phyloP scores from a whole-genome alignment of 2,329 filamentous ascomycete genomes.

The Rutstroemia sp. region DNA sequence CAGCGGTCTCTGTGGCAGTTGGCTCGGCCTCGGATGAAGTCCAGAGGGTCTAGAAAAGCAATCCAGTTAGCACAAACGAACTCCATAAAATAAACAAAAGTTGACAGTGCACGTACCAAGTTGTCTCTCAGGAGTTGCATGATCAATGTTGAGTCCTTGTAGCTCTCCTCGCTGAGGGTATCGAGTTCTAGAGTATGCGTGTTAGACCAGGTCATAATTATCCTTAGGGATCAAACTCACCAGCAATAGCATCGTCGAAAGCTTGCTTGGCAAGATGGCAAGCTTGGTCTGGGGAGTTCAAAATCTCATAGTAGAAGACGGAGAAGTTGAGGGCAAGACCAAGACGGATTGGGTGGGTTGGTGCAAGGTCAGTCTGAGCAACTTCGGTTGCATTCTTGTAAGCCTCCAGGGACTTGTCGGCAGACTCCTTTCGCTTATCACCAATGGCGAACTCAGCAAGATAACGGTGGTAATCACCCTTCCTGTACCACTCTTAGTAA shows the following conservation, averaged over 20 bases:
- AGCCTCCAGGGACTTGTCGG: constrained; percentile 82
- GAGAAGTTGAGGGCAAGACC: constrained; percentile 98
- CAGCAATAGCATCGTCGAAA: constrained; percentile 93
- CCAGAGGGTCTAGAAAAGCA: constrained; percentile 62
- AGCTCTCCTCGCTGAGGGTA: constrained; percentile 94
- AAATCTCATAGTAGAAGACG: constrained; percentile 98
- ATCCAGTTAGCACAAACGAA: too few species aligned
- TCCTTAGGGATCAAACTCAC: constrained; percentile 33
- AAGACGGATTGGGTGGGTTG: constrained; percentile 96
- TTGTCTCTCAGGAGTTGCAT: constrained; percentile 99
- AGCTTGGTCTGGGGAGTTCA: constrained; percentile 94
- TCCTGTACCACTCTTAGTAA: constrained; percentile 47
- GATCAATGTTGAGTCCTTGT: constrained; percentile 97
- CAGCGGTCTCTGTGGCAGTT: constrained; percentile 41
- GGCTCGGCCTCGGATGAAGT: constrained; percentile 82
- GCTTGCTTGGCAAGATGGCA: constrained; percentile 99
- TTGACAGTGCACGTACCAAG: constrained; percentile 37
- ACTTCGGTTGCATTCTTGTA: constrained; percentile 99
- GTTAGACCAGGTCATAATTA: too few species aligned
- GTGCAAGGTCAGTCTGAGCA: constrained; percentile 93
- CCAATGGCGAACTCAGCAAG: constrained; percentile 88
- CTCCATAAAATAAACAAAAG: too few species aligned
- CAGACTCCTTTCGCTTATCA: constrained; percentile 85
- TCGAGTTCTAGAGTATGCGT: constrained; percentile 57
- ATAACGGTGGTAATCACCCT: constrained; percentile 96